A percentile compares a stretch with the other conserved stretches of the same genome.
Evolutionary conservation across 768 basidiomycete species (phyloP).

Genomic region (Tubosaeta sp.): DNA sequence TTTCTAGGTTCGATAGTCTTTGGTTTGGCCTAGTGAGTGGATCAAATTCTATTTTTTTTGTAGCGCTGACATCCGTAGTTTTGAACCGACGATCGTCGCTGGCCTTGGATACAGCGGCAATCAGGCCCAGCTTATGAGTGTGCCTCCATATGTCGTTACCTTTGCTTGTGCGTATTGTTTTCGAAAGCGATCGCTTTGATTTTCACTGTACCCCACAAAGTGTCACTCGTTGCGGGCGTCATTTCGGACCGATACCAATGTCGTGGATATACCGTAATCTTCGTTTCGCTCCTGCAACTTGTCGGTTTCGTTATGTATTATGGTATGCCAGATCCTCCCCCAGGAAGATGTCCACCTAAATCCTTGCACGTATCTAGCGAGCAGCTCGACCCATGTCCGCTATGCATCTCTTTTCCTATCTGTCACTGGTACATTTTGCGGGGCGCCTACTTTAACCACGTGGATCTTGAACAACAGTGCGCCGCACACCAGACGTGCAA

Average conservation of each 20-base stretch:
- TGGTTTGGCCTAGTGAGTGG: slow-evolving; percentile 23
- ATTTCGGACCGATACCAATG: slow-evolving; percentile 52
- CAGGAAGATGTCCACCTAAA: not conserved
- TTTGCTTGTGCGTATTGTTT: slow-evolving; percentile 38
- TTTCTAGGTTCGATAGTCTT: slow-evolving; percentile 13
- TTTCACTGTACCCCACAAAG: slow-evolving; percentile 5
- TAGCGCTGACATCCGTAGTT: slow-evolving; percentile 46
- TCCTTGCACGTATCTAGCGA: slow-evolving; percentile 1
- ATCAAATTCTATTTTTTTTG: slow-evolving; percentile 4
- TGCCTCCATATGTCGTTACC: slow-evolving; percentile 48
- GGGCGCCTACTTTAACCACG: slow-evolving; percentile 48
- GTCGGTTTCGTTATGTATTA: slow-evolving; percentile 55
- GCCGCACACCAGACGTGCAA: slow-evolving; percentile 54
- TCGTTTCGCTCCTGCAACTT: slow-evolving; percentile 40
- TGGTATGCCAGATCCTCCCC: slow-evolving; percentile 31
- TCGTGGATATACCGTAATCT: slow-evolving; percentile 45
- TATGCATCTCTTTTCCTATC: slow-evolving; percentile 59
- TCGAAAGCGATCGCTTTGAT: not conserved
- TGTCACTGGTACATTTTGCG: slow-evolving; percentile 46
- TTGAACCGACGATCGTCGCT: slow-evolving; percentile 68
- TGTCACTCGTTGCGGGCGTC: slow-evolving; percentile 37
- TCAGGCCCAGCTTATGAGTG: slow-evolving; percentile 58
- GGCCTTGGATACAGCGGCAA: slow-evolving; percentile 52
- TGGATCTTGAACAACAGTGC: slow-evolving; percentile 63
- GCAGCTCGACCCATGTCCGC: slow-evolving; percentile 29